Evolutionary conservation across 768 basidiomycete species (phyloP), one percentile per base, ranked within the genome.

Genomic region (Xerocomellus chrysenteron): DNA sequence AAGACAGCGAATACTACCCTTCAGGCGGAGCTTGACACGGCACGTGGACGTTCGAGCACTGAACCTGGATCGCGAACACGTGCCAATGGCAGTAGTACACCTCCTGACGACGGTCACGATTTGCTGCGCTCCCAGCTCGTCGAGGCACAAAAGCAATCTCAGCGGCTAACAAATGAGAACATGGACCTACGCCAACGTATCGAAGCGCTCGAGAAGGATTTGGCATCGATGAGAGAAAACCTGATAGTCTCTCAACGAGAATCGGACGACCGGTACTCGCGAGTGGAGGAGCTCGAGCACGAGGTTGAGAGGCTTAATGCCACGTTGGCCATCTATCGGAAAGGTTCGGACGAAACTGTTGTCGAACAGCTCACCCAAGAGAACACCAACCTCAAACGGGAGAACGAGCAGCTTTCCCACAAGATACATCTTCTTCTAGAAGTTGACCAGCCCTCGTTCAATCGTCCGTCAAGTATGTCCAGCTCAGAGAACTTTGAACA

Each of bases 401-500:
- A 94, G 73, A 94, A 94, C 70, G 88, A 91, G 67, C 86, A 93
- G 63, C 81, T 94, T 43, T 87, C 88, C n/a, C 91, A 92, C 70
- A 94, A 93, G 80, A 93, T 96, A 63, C 89, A 86, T 54, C 80
- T 95, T 46, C 79, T 96, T 16, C 82, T 96, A 51, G 92, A 94
- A 65, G 92, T 90, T 43, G 91, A 93, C 64, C 88, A 90, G 62
- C 83, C 88, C 21, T 76, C 82, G 4, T 92, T 87, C 65, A 84
- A 84, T 32, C 82, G 82, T 33, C 83, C 85, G 42, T 76, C 80
- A 46, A 93, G 91, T 66, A 84, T 82, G 55, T 88, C 90, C 33
- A 92, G 90, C 74, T 90, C 88, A 19, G 92, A 93, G 65, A 90
- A 90, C 67, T 90, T 90, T 61, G 88, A 90, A 67, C 80, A 88